Evolutionary conservation across 2,329 filamentous ascomycete genomes (phyloP), one percentile per base, ranked within the genome.

Genomic region (Cladophialophora chaetospira): DNA sequence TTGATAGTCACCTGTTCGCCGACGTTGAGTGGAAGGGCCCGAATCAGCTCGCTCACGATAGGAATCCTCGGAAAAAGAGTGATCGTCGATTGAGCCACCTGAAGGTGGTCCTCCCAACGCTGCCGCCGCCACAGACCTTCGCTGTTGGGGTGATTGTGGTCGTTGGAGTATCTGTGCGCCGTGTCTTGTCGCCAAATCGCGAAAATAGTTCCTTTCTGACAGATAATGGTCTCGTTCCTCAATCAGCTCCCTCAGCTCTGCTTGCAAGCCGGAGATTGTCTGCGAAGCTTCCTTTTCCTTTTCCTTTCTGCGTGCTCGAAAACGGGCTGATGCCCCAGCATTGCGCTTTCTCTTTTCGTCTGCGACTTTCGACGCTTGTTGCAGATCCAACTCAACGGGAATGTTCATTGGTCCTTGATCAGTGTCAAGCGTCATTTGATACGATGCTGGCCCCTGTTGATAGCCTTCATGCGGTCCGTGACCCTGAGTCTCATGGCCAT

Each of bases 301-400:
- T 67, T 91, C 89, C 74, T 95, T 95, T 68, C 91, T 86, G 58
- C 91, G 82, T 68, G 86, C 84, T 53, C 91, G 83, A 63, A 95
- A 94, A 57, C 91, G 82, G 45, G 89, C 89, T 55, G 90, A 95
- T 4, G 91, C 91, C 45, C 88, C 88, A 36, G 91, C 91, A 68
- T 96, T 96, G 49, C 90, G 83, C 70, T 88, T 87, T 54, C 91
- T 81, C 74, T 94, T 96, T 71, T 95, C 89, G 67, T 94, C 89
- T 35, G 89, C 88, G 66, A 89, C 85, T 64, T 86, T 87, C 10
- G 91, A 95, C 10, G 88, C 91, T 66, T 90, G 88, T 64, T 90
- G 88, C 40, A 89, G 85, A 69, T 96, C 90, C 48, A 65, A 46
- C 40, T 64, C 60, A 67, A 75, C 64, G 71, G 75, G 62, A 65